These are phyloP conservation scores for Aspergillus kassunensis DNA, from an alignment of 495 filamentous ascomycete species.

Conservation along the genomic window DNA sequence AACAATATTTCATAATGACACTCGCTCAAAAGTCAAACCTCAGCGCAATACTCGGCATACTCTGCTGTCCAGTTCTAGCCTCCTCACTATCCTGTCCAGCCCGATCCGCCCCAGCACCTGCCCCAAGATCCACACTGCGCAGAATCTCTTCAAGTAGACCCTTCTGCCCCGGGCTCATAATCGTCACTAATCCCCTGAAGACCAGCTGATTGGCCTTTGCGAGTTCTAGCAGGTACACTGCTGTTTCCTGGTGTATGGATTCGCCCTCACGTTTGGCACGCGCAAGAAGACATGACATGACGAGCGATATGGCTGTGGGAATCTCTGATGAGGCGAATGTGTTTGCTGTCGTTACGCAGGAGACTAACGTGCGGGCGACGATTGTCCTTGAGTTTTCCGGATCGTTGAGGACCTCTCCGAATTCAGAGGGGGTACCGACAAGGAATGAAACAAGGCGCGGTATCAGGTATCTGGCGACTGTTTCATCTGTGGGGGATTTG, in stretches of 20 bases:
- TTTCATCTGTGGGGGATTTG: conserved; percentile 65
- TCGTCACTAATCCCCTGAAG: conserved; percentile 72
- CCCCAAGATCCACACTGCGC: conserved; percentile 44
- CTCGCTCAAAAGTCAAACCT: conserved; percentile 76
- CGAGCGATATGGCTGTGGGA: conserved; percentile 61
- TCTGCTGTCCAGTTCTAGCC: conserved; percentile 43
- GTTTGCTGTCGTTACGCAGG: conserved; percentile 54
- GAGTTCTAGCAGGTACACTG: conserved; percentile 71
- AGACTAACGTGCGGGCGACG: conserved; percentile 67
- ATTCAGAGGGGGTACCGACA: conserved; percentile 54
- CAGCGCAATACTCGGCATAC: conserved; percentile 81
- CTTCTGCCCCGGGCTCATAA: conserved; percentile 67
- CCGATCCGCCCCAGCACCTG: conserved; percentile 28
- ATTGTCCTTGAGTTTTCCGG: conserved; percentile 67
- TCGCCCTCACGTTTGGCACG: conserved; percentile 56
- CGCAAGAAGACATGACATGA: conserved; percentile 75
- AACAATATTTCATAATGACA: neutral
- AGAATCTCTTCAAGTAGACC: conserved; percentile 81
- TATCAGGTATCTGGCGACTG: conserved; percentile 67
- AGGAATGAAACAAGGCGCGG: conserved; percentile 75
- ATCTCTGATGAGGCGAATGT: conserved; percentile 45
- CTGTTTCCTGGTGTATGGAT: conserved; percentile 62
- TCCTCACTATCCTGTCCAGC: conserved; percentile 31
- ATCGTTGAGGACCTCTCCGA: conserved; percentile 54
- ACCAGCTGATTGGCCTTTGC: conserved; percentile 66